Base-by-base conservation (phyloP, 202 grass and related monocot genomes). In the Schoenoplectus tabernaemontani region DNA sequence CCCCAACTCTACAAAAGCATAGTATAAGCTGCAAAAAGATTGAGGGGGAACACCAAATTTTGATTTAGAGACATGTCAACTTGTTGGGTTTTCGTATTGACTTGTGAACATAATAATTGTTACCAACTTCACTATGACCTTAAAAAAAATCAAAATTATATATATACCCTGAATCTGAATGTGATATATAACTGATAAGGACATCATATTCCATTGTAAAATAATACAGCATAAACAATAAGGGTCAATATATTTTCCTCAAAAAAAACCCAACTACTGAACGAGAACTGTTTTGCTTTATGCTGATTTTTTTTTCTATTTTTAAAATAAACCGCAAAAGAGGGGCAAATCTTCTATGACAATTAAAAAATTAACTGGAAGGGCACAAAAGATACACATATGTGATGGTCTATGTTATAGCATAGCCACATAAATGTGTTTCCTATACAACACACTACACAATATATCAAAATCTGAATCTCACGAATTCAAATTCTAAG, bases 1-100 rank as follows among this genome's bases (percentile, higher is more conserved):
- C 62, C 93, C 93, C 84, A 97, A 71, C 83, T 84, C 82, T 77
- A 93, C 84, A 74, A 74, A n/a, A 38, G 93, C 91, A 86, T 93
- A 97, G 81, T 97, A 83, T 85, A 97, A 93, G 44, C 91, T 97
- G 82, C 63, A 22, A 68, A 78, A 83, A 47, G 7, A 74, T 33
- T 32, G 15, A 33, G 7, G 41, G 42, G 39, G 19, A 44, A 9
- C 15, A 82, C 17, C 32, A 57, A 37, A 24, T 1, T 37, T 28
- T 57, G 44, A 23, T 37, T 38, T 24, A 50, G 30, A 51, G 9
- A 81, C 23, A 48, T 72, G 68, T 48, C 22, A 30, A 50, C 22
- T 32, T 30, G 5, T 30, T 71, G 13, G 4, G 1, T 28, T 28
- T 48, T 28, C 9, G 13, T 47, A n/a, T 53, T 51, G 19, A 26